Percentiles rank a stretch among this genome's conserved stretches.
phyloP scores from a whole-genome alignment of 768 basidiomycete genomes.

The Rhizopogon vinicolor region DNA sequence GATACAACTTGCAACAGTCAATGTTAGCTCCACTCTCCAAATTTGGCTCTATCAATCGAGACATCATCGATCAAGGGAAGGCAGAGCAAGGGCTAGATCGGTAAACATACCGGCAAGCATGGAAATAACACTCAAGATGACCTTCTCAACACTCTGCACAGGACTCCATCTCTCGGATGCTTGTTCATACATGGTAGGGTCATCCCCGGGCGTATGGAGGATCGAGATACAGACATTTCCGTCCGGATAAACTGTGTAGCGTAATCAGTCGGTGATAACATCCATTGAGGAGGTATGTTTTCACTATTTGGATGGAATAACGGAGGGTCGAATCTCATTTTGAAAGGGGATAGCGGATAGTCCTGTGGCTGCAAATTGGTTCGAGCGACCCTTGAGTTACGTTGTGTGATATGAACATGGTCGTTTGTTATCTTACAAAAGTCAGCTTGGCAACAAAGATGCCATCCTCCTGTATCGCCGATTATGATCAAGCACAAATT shows the following conservation, averaged over 20 bases:
- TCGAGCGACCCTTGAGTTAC: neutral
- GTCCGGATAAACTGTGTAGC: slow-evolving; percentile 78
- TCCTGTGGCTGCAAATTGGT: slow-evolving; percentile 62
- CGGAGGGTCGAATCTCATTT: slow-evolving; percentile 98
- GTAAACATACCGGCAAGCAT: slow-evolving; percentile 82
- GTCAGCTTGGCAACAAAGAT: slow-evolving; percentile 89
- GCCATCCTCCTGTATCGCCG: slow-evolving; percentile 73
- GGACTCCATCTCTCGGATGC: slow-evolving; percentile 98
- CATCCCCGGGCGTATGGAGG: slow-evolving; percentile 89
- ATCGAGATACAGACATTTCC: slow-evolving; percentile 99
- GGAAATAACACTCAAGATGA: slow-evolving; percentile 90
- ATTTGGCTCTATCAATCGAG: slow-evolving; percentile 70
- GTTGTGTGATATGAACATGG: slow-evolving; percentile 5
- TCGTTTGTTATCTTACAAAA: slow-evolving; percentile 61
- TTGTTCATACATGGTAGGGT: slow-evolving; percentile 90
- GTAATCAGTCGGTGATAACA: neutral
- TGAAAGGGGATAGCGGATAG: slow-evolving; percentile 97
- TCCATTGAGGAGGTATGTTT: slow-evolving; percentile 6
- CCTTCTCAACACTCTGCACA: slow-evolving; percentile 98
- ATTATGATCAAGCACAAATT: neutral
- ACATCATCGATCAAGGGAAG: neutral
- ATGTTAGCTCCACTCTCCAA: slow-evolving; percentile 97
- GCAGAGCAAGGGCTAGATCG: neutral
- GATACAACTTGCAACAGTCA: slow-evolving; percentile 94
- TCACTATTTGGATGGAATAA: slow-evolving; percentile 97